A percentile compares a stretch with the other conserved stretches of the same genome.
phyloP scores from a whole-genome alignment of 768 basidiomycete genomes.

The Fomitopsis pulvina region DNA sequence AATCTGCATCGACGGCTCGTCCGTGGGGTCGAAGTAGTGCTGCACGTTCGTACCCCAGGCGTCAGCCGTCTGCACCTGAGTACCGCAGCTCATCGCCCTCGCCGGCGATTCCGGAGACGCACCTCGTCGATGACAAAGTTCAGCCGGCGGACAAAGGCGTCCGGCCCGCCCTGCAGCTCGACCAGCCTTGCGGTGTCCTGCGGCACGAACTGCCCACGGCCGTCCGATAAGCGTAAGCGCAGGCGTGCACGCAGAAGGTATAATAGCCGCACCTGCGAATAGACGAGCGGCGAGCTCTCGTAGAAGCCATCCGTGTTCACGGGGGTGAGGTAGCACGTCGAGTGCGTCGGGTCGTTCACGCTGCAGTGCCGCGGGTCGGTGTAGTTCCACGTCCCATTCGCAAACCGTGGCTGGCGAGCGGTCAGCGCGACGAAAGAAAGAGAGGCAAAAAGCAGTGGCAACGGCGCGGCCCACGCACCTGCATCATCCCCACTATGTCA shows the following conservation, averaged over 20 bases:
- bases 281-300: constrained; percentile 55
- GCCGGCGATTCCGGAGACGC: not conserved
- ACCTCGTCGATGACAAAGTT: constrained; percentile 54
- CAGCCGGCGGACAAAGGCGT: constrained; percentile 47
- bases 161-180: constrained; percentile 50
- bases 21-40: constrained; percentile 55
- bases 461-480: constrained; percentile 36
- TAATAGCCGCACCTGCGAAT: constrained; percentile 50
- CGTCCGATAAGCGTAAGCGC: not conserved
- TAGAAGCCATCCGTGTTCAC: constrained; percentile 56
- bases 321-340: constrained; percentile 56
- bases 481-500: constrained; percentile 51
- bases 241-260: not conserved
- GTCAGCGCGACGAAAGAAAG: not conserved
- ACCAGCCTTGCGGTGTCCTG: constrained; percentile 61
- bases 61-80: not conserved
- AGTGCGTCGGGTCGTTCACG: constrained; percentile 47
- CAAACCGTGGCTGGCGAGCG: constrained; percentile 39
- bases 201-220: constrained; percentile 43
- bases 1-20: constrained; percentile 64
- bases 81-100: too few species aligned
- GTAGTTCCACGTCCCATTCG: constrained; percentile 52
- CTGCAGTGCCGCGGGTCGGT: constrained; percentile 67
- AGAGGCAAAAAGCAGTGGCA: too few species aligned
- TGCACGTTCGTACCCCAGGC: constrained; percentile 18